Percentiles rank a stretch among this genome's conserved stretches.
These are phyloP conservation scores for Salvia miltiorrhiza DNA, from an alignment of 257 asterid species.

Conservation along the genomic window DNA sequence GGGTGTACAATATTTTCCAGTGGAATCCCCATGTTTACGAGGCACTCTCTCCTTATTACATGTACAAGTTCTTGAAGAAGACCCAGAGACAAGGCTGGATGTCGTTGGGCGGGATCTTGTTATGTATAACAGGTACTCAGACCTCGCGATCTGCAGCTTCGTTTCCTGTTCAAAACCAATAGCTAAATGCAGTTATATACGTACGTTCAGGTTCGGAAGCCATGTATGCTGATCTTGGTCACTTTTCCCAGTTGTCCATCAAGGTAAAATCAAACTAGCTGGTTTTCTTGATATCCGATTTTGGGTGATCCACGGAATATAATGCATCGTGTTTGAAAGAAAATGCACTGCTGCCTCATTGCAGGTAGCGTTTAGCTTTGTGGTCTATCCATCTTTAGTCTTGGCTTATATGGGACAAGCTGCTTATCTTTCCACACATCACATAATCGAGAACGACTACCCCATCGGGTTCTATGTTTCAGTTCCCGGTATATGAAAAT, in stretches of 20 bases:
- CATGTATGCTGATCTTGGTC: slow-evolving; percentile 98
- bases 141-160: not conserved
- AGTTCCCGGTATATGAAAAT: slow-evolving; percentile 64
- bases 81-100: slow-evolving; percentile 84
- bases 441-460: slow-evolving; percentile 59
- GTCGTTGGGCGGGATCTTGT: slow-evolving; percentile 88
- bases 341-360: slow-evolving; percentile 9
- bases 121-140: slow-evolving; percentile 74
- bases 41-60: slow-evolving; percentile 93
- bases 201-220: slow-evolving; percentile 85
- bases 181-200: not conserved
- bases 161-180: not conserved
- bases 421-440: slow-evolving; percentile 91
- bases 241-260: slow-evolving; percentile 86
- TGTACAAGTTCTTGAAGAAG: slow-evolving; percentile 91
- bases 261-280: slow-evolving; percentile 40
- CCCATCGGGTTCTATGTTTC: slow-evolving; percentile 88
- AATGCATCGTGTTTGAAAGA: too few species aligned
- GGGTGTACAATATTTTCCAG: slow-evolving; percentile 72
- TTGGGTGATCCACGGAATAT: too few species aligned
- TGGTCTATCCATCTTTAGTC: slow-evolving; percentile 86
- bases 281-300: not conserved
- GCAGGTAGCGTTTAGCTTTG: slow-evolving; percentile 85
- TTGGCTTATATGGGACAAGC: slow-evolving; percentile 99
- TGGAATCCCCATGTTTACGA: slow-evolving; percentile 87